These are phyloP conservation scores for Phytopythium oedochilum DNA, from an alignment of 352 stramenopile genomes.

Conservation along the genomic window DNA sequence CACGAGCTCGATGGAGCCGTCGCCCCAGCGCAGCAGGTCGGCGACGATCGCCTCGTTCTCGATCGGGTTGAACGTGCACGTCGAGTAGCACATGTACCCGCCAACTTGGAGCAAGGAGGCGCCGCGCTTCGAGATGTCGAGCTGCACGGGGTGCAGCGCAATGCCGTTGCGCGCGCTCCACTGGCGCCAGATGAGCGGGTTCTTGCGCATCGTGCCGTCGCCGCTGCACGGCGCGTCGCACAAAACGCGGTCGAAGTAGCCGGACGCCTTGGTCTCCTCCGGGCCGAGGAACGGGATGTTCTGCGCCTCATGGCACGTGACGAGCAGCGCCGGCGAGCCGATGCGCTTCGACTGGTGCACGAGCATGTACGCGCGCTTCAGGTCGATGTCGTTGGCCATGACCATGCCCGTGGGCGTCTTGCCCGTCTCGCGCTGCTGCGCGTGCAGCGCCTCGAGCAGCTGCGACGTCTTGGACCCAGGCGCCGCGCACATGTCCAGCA, in stretches of 20 bases:
- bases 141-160: slow-evolving; percentile 93
- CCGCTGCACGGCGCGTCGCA: slow-evolving; percentile 98
- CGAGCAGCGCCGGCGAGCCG: slow-evolving; percentile 90
- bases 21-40: slow-evolving; percentile 90
- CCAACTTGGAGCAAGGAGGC: slow-evolving; percentile 90
- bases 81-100: slow-evolving; percentile 95
- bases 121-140: slow-evolving; percentile 93
- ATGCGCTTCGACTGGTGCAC: slow-evolving; percentile 97
- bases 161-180: slow-evolving; percentile 92
- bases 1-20: slow-evolving; percentile 89
- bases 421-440: slow-evolving; percentile 68
- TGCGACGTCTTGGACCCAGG: slow-evolving; percentile 99
- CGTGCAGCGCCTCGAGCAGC: slow-evolving; percentile 93
- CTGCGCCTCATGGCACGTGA: slow-evolving; percentile 96
- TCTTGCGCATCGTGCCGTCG: slow-evolving; percentile 99
- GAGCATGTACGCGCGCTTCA: slow-evolving; percentile 98
- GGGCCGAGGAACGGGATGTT: slow-evolving; percentile 91
- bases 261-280: slow-evolving; percentile 43
- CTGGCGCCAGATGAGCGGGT: slow-evolving; percentile 93
- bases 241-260: slow-evolving; percentile 98
- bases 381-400: slow-evolving; percentile 96
- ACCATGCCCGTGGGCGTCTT: slow-evolving; percentile 89
- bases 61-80: slow-evolving; percentile 98
- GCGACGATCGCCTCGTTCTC: slow-evolving; percentile 99
- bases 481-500: slow-evolving; percentile 98